Evolutionary conservation across 805 yeast genomes (phyloP).

Genomic region (Suhomyces prunicola): DNA sequence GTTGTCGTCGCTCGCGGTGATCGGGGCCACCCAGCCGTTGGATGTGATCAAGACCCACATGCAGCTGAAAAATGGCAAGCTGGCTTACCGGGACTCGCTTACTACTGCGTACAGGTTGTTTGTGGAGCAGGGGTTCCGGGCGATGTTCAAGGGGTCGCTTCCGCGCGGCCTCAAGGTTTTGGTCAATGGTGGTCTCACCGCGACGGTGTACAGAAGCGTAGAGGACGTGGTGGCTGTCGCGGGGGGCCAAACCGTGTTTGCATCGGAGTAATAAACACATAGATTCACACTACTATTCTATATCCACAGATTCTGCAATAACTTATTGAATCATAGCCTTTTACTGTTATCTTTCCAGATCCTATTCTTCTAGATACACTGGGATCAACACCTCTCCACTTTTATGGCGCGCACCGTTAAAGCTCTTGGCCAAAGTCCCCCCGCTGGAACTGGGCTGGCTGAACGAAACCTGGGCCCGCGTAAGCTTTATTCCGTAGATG

Average conservation of each 20-base stretch:
- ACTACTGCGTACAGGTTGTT: constrained; percentile 39
- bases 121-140: constrained; percentile 28
- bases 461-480: constrained; percentile 53
- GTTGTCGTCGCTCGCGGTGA: constrained; percentile 68
- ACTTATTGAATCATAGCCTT: too few relatives aligned
- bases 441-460: constrained; percentile 73
- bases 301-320: too few relatives aligned
- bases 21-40: constrained; percentile 79
- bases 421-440: constrained; percentile 52
- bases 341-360: too few relatives aligned
- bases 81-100: constrained; percentile 57
- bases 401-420: constrained; percentile 55
- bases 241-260: constrained; percentile 32
- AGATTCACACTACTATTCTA: too few relatives aligned
- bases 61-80: constrained; percentile 70
- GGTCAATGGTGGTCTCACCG: constrained; percentile 66
- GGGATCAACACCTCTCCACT: constrained; percentile 51
- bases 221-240: constrained; percentile 45
- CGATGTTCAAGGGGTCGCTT: constrained; percentile 35
- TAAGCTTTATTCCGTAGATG: constrained; percentile 48
- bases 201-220: constrained; percentile 58
- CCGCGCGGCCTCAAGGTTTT: constrained; percentile 72
- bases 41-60: constrained; percentile 83
- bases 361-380: constrained; percentile 41
- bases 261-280: constrained; percentile 8